Conservation (phyloP, 306 rosid species). For the Sechiopsis laciniata region DNA sequence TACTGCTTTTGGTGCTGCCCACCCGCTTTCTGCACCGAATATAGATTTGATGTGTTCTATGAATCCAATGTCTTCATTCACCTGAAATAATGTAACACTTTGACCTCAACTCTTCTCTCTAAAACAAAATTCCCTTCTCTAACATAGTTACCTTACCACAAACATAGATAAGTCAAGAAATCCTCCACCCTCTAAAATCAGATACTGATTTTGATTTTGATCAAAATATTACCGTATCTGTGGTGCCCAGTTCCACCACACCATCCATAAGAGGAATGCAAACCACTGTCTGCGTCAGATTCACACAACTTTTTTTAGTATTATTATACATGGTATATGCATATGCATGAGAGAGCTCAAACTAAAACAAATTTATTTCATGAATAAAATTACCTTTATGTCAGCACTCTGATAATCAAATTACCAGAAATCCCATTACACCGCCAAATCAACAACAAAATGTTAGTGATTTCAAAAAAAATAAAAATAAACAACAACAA, state of each 20-base stretch:
- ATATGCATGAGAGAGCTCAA: too few species aligned
- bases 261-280: constrained; percentile 87
- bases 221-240: constrained; percentile 43
- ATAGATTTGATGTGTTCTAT: constrained; percentile 64
- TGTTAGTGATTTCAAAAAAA: too few species aligned
- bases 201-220: neutral
- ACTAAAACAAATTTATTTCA: neutral
- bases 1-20: constrained; percentile 64
- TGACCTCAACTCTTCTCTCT: too few species aligned
- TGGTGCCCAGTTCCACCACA: constrained; percentile 86
- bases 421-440: neutral
- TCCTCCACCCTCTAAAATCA: too few species aligned
- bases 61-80: constrained; percentile 59
- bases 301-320: neutral
- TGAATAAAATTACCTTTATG: constrained; percentile 46
- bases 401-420: constrained; percentile 68
- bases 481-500: too few species aligned
- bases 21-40: constrained; percentile 41
- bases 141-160: too few species aligned
- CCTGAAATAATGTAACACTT: constrained; percentile 30
- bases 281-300: constrained; percentile 60
- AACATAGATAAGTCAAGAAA: too few species aligned
- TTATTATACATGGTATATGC: too few species aligned
- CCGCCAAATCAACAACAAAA: neutral
- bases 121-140: too few species aligned